Base-by-base conservation (phyloP, 257 asterid species). In the Petunia axillaris region DNA sequence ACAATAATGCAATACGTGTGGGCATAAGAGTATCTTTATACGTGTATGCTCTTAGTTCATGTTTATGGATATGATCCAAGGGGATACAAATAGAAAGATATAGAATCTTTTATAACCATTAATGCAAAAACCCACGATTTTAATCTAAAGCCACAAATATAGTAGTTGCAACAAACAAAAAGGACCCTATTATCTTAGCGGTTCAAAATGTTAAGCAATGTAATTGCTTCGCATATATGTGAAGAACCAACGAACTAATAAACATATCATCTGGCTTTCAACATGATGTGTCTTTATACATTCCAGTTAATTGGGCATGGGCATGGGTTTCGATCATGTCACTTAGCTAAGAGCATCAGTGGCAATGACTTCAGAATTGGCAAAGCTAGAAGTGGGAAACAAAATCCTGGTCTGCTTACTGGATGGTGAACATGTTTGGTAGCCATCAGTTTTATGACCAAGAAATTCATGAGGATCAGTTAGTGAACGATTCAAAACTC, bases 311-410 rank as follows among this genome's bases (percentile, higher is more conserved):
- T 48, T 71, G 25, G 77, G 77, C 13, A 14, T 71, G 44, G n/a
- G 10, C n/a, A n/a, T n/a, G n/a, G n/a, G n/a, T n/a, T 48, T 71
- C 77, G 10, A 46, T 71, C 77, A 71, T 5, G 60, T 71, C 44
- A 0, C 57, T 68, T 8, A 4, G 76, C 57, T 55, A 44, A 68
- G 76, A 7, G 40, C 41, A 48, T 48, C 16, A 35, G 10, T 48
- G 77, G 77, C 40, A 71, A 70, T 46, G 76, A 70, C 41, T 48
- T 25, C 43, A 70, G 40, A 70, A 4, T 48, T 71, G 62, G 2
- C 2, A 0, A 35, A 50, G 44, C 35, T 55, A 54, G 58, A 63
- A 8, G 66, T 3, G 6, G 7, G 68, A 68, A 44, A 41, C 57
- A 16, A 44, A 71, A 48, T 25, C 35, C 44, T 41, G 55, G 6